Percentiles rank a stretch among this genome's conserved stretches.
Conservation (phyloP, 169 alveolate genomes). For the Miamiensis avidus region DNA sequence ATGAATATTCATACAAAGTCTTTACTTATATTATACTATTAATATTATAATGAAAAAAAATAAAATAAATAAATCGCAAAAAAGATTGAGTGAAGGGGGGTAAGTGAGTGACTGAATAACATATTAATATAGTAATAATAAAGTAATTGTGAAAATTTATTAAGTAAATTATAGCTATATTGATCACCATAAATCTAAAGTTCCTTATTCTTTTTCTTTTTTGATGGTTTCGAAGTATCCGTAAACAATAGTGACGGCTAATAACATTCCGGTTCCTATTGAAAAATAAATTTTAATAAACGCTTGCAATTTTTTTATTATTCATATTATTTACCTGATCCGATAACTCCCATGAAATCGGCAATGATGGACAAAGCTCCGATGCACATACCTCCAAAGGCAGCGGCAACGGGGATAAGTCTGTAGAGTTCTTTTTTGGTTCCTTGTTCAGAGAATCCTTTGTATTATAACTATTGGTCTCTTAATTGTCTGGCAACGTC, state of each 20-base stretch:
- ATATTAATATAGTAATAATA: too few species aligned
- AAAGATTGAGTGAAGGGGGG: too few species aligned
- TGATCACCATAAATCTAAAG: constrained; percentile 40
- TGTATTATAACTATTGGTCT: constrained; percentile 96
- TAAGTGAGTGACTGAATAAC: too few species aligned
- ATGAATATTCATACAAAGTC: too few species aligned
- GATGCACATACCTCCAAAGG: constrained; percentile 99
- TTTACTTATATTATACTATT: too few species aligned
- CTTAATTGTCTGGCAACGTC: constrained; percentile 99
- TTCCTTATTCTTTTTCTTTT: constrained; percentile 95
- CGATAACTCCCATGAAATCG: constrained; percentile 99
- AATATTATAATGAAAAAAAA: too few species aligned
- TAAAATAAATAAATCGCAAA: too few species aligned
- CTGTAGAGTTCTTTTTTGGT: constrained; percentile 86
- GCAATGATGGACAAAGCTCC: constrained; percentile 99
- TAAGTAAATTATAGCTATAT: too few species aligned
- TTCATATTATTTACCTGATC: too few species aligned
- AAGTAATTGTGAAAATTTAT: too few species aligned
- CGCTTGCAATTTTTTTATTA: too few species aligned
- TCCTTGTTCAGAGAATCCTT: constrained; percentile 91
- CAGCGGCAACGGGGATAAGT: constrained; percentile 99
- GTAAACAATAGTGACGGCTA: constrained; percentile 99
- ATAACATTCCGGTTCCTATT: constrained; percentile 95
- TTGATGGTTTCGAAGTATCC: constrained; percentile 97
- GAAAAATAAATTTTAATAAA: too few species aligned